Base-by-base conservation (phyloP, 768 basidiomycete species). In the Agaricus subrufescens region DNA sequence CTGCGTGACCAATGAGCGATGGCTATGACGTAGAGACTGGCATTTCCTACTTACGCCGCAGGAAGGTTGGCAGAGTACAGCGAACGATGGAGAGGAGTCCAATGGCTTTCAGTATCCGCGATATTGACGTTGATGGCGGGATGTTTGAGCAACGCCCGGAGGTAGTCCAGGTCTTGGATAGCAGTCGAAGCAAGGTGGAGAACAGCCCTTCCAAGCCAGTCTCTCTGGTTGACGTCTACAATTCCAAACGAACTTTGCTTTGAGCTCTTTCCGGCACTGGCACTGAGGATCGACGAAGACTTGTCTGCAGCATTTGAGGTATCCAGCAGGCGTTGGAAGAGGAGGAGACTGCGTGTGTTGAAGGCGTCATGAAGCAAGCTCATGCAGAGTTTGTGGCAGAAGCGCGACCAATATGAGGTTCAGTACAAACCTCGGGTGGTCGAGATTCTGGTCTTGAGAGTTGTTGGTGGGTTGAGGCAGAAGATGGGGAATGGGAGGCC, bases 81-180 rank as follows among this genome's bases (percentile, higher is more conserved):
- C 1, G 91, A 91, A 47, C 94, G 75, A 64, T 99, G 96, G 23
- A 98, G 73, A 6, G 95, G 82, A 1, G 93, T 96, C 90, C 94
- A 98, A 55, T 87, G 87, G 56, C 83, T 91, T 75, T 98, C 96
- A 52, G 67, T 67, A 69, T 99, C 96, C 42, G 75, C 72, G 6
- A 89, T 56, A 62, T 98, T 98, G 61, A 93, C 83, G 55, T 89
- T 86, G 67, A 94, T 76, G 25, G 74, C 70, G 1, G 91, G 84
- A 60, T 92, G 87, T 15, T 81, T 79, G 50, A 98, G 78, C 4
- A 98, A 74, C 53, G 89, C 73, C 50, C 84, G 77, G 42, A 91
- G 82, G 66, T 89, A 98, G 62, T 93, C 89, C 61, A 91, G 68
- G 46, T 83, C 80, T 30, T 89, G 89, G 25, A 77, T 64, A 19